phyloP scores from a whole-genome alignment of 2,329 filamentous ascomycete genomes.

The Epichloe elymi region DNA sequence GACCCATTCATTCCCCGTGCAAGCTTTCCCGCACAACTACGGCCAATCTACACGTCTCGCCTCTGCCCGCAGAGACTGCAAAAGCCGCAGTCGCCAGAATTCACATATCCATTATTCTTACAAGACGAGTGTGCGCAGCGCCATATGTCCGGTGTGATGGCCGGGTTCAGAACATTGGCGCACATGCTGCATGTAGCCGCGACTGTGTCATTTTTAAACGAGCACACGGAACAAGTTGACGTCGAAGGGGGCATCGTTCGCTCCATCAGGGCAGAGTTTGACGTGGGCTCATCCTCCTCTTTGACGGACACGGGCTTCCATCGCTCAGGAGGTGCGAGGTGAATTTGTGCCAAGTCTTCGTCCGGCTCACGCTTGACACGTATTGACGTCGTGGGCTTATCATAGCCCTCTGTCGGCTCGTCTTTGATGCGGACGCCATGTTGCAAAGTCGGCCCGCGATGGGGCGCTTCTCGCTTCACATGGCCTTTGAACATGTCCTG shows the following conservation, averaged over 20 bases:
- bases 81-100: conserved; percentile 53
- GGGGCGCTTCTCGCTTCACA: conserved; percentile 8
- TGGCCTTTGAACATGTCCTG: conserved; percentile 23
- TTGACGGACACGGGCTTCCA: not conserved
- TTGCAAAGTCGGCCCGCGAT: not conserved
- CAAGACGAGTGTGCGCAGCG: conserved; percentile 45
- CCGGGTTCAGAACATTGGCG: conserved; percentile 50
- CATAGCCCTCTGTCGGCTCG: not conserved
- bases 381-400: not conserved
- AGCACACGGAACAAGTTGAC: conserved; percentile 48
- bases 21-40: no score
- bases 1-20: no score
- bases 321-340: not conserved
- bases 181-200: conserved; percentile 54
- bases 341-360: not conserved
- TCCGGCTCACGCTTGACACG: conserved; percentile 1
- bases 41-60: conserved; percentile 8
- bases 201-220: conserved; percentile 43
- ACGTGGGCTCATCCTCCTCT: not conserved
- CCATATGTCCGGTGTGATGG: conserved; percentile 47
- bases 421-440: not conserved
- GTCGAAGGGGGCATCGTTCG: not conserved
- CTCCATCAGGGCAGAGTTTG: not conserved
- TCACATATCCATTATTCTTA: conserved; percentile 44
- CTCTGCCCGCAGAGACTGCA: conserved; percentile 56